phyloP scores from a whole-genome alignment of 768 basidiomycete species.

The Suillus discolor region DNA sequence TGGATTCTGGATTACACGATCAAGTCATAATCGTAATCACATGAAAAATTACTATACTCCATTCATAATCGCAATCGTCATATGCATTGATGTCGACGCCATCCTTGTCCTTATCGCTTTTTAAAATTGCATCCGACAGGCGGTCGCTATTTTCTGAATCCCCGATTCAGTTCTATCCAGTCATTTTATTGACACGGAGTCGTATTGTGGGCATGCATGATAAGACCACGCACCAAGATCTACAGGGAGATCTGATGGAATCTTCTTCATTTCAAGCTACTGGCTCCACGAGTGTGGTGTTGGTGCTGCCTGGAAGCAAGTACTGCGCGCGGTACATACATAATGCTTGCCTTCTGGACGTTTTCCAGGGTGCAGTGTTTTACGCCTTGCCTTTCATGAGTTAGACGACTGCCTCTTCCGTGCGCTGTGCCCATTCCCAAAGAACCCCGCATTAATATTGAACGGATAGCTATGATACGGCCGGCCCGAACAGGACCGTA shows the following conservation, averaged over 20 bases:
- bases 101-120: slow-evolving; percentile 11
- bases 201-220: background rate
- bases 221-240: background rate
- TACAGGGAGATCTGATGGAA: background rate
- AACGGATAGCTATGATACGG: background rate
- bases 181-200: background rate
- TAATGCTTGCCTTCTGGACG: background rate
- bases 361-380: background rate
- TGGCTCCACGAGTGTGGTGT: background rate
- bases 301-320: background rate
- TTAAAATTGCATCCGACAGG: background rate
- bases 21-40: background rate
- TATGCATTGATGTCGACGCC: slow-evolving; percentile 10
- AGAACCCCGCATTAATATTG: background rate
- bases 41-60: slow-evolving; percentile 23
- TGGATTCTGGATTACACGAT: background rate
- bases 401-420: background rate
- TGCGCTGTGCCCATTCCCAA: slow-evolving; percentile 1
- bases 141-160: background rate
- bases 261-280: background rate
- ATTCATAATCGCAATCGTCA: slow-evolving; percentile 28
- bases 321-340: background rate
- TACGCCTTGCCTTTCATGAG: background rate
- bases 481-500: background rate
- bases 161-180: background rate